phyloP scores from a whole-genome alignment of 108 stramenopile genomes.

The Nitzschia palea region DNA sequence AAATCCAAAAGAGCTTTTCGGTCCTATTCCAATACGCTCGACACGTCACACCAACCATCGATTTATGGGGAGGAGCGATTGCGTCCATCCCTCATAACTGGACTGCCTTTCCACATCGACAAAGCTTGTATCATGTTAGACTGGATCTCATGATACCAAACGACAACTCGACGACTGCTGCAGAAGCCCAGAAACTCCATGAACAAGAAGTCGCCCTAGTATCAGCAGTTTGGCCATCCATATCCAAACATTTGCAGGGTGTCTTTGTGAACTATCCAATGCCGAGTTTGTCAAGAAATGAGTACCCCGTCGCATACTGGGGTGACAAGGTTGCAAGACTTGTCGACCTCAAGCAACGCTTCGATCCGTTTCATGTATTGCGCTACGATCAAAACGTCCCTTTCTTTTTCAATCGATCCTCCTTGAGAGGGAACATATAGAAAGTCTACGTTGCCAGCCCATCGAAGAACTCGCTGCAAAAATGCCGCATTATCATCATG shows the following conservation, averaged over 20 bases:
- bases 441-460: too few relatives aligned
- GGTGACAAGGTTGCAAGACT: conserved; percentile 26
- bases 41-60: conserved; percentile 5
- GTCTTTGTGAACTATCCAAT: conserved; percentile 32
- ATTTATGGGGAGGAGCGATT: conserved; percentile 41
- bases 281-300: conserved; percentile 18
- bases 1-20: conserved; percentile 11
- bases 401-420: background rate
- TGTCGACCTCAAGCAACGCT: conserved; percentile 14
- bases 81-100: conserved; percentile 17
- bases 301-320: conserved; percentile 33
- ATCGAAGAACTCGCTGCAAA: conserved; percentile 1
- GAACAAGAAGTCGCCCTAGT: conserved; percentile 15
- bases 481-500: conserved; percentile 1
- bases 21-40: conserved; percentile 2
- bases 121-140: conserved; percentile 29
- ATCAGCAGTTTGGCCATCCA: conserved; percentile 25
- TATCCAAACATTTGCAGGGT: conserved; percentile 27
- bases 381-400: conserved; percentile 19
- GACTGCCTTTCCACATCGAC: conserved; percentile 32
- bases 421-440: too few relatives aligned
- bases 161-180: conserved; percentile 1
- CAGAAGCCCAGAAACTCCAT: conserved; percentile 1
- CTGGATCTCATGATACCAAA: conserved; percentile 20
- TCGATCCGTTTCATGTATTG: conserved; percentile 23